These are phyloP conservation scores for Rhodotorula diobovata DNA, from an alignment of 768 basidiomycete genomes.

Conservation along the genomic window DNA sequence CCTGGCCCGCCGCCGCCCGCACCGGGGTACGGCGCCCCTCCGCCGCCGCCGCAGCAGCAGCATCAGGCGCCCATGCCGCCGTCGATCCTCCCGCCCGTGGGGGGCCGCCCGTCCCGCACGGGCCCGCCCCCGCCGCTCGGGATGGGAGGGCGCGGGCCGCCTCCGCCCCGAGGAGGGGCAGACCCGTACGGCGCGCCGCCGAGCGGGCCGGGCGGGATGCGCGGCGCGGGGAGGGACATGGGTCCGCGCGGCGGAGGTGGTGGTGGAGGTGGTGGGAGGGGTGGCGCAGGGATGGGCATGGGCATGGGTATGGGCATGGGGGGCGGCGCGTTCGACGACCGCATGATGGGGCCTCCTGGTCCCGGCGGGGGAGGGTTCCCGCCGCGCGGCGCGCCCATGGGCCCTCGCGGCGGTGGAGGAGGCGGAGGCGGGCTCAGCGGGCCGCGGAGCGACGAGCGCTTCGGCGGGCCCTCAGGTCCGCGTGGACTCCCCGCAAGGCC, in stretches of 20 bases:
- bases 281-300: not conserved
- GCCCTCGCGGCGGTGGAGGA: not conserved
- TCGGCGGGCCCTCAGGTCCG: not conserved
- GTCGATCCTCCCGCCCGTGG: slow-evolving; percentile 37
- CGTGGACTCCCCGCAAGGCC: not conserved
- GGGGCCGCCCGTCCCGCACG: slow-evolving; percentile 38
- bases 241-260: not conserved
- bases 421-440: not conserved
- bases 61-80: slow-evolving; percentile 39
- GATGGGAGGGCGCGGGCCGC: not conserved
- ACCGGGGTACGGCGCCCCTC: slow-evolving; percentile 48
- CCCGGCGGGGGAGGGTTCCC: not conserved
- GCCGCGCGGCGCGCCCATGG: slow-evolving; percentile 1
- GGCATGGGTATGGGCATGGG: too few relatives aligned
- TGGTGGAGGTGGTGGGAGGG: not conserved
- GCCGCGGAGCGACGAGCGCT: not conserved
- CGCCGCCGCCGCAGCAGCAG: slow-evolving; percentile 40
- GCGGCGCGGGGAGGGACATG: not conserved
- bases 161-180: not conserved
- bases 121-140: not conserved
- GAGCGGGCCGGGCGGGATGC: not conserved
- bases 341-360: not conserved
- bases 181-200: not conserved
- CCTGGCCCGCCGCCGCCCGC: slow-evolving; percentile 54
- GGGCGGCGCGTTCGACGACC: not conserved